Evolutionary conservation across 2,329 filamentous ascomycete species (phyloP).

Genomic region (Triangularia setosa): DNA sequence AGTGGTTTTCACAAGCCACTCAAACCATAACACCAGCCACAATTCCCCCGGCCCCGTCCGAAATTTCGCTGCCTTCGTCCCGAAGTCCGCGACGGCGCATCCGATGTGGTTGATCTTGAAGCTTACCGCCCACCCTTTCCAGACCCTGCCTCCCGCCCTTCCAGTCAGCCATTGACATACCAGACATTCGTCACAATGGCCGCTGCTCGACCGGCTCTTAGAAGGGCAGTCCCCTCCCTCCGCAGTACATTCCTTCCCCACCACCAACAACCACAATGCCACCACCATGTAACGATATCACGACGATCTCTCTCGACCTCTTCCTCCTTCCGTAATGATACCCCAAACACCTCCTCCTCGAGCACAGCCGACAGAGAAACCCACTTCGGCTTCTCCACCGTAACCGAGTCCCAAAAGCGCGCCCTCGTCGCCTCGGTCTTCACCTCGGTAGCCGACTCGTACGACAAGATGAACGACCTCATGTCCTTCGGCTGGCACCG

Average conservation of each 20-base stretch:
- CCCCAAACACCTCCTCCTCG: constrained; percentile 19
- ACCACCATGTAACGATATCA: neutral
- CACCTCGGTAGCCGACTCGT: constrained; percentile 88
- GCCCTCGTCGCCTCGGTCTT: constrained; percentile 78
- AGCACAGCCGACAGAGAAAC: constrained; percentile 46
- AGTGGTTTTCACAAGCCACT: constrained; percentile 9
- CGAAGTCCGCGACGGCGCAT: neutral
- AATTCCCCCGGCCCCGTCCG: neutral
- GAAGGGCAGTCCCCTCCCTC: constrained; percentile 18
- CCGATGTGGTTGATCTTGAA: neutral
- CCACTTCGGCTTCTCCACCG: constrained; percentile 86
- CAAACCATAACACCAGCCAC: constrained; percentile 6
- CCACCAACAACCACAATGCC: neutral
- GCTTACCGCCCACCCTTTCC: neutral
- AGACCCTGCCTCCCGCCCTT: constrained; percentile 3
- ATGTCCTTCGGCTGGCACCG: constrained; percentile 98
- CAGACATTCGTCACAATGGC: neutral
- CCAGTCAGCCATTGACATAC: constrained; percentile 13
- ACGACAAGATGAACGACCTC: constrained; percentile 98
- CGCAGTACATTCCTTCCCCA: neutral
- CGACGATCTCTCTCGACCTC: neutral
- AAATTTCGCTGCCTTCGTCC: constrained; percentile 13
- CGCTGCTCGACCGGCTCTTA: constrained; percentile 16
- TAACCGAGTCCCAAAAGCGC: constrained; percentile 74
- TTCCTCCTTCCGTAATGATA: constrained; percentile 5